These are phyloP conservation scores for Diplocarpon rosae DNA, from an alignment of 2,329 filamentous ascomycete genomes.

Conservation along the genomic window DNA sequence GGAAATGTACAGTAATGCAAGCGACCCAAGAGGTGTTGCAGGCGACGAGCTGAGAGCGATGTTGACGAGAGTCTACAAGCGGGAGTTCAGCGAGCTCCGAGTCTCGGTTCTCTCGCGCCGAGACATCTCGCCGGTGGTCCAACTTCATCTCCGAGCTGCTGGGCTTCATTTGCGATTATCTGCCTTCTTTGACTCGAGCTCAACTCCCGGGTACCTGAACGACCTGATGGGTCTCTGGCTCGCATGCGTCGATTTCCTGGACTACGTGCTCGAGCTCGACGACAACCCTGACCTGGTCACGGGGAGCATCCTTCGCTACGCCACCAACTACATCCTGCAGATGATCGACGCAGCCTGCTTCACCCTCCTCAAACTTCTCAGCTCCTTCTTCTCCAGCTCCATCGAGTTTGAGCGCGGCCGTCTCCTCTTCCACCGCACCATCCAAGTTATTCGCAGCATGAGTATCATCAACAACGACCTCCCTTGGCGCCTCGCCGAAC, in stretches of 20 bases:
- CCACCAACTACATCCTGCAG: conserved; percentile 69
- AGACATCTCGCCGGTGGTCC: conserved; percentile 45
- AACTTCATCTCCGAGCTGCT: conserved; percentile 61
- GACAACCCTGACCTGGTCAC: conserved; percentile 20
- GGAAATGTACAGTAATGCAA: conserved; percentile 69
- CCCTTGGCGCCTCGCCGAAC: conserved; percentile 66
- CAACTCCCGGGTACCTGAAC: conserved; percentile 58
- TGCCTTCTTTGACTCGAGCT: conserved; percentile 71
- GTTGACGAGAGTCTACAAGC: conserved; percentile 54
- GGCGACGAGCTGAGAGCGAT: conserved; percentile 57
- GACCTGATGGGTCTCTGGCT: conserved; percentile 69
- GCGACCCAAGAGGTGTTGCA: conserved; percentile 57
- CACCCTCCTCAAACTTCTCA: conserved; percentile 66
- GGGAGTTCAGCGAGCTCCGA: conserved; percentile 53
- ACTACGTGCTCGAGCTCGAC: conserved; percentile 43
- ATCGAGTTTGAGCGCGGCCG: conserved; percentile 59
- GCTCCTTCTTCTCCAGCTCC: conserved; percentile 63
- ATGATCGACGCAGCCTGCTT: conserved; percentile 78
- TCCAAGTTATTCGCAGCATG: conserved; percentile 58
- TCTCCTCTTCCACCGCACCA: conserved; percentile 58
- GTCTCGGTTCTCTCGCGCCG: conserved; percentile 45
- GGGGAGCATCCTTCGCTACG: conserved; percentile 46
- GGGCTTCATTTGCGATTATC: conserved; percentile 65
- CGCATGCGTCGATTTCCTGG: conserved; percentile 58
- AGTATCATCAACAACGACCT: conserved; percentile 71